Conservation (phyloP, 2,329 filamentous ascomycete genomes). For the Gaeumannomyces tritici region DNA sequence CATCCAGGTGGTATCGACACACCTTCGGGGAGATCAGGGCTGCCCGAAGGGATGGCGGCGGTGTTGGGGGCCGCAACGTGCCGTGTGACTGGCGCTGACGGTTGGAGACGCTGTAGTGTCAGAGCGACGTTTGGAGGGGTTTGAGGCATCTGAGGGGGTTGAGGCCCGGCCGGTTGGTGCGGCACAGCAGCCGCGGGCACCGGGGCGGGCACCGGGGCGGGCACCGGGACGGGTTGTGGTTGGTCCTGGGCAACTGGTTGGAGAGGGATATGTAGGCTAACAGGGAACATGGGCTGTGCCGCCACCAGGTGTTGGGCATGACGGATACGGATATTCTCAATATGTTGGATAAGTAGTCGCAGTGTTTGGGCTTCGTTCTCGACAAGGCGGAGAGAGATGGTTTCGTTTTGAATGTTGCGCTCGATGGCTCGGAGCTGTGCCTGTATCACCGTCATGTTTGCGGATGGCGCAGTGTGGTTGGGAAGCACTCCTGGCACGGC, state of each 20-base stretch:
- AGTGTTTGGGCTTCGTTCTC: constrained; percentile 61
- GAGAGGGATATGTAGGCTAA: background rate
- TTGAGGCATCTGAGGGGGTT: constrained; percentile 8
- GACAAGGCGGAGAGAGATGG: constrained; percentile 51
- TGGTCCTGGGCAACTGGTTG: background rate
- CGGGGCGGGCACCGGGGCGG: too few species aligned
- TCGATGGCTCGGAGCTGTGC: constrained; percentile 3
- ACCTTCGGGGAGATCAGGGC: constrained; percentile 51
- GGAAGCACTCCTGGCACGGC: constrained; percentile 6
- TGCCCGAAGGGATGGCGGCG: constrained; percentile 47
- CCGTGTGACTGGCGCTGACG: constrained; percentile 30
- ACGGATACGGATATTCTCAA: constrained; percentile 51
- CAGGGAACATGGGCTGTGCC: background rate
- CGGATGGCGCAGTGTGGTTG: constrained; percentile 6
- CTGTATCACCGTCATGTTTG: background rate
- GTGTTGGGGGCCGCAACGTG: constrained; percentile 36
- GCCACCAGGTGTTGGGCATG: background rate
- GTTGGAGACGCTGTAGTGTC: constrained; percentile 23
- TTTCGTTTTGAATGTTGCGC: constrained; percentile 14
- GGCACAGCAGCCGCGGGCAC: background rate
- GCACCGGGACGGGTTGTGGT: background rate
- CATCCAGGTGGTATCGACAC: constrained; percentile 56
- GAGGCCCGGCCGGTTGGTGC: background rate
- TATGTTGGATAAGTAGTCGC: constrained; percentile 56
- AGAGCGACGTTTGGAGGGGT: constrained; percentile 4